These are phyloP conservation scores for Knoxdaviesia capensis DNA, from an alignment of 2,329 filamentous ascomycete species.

Conservation along the genomic window DNA sequence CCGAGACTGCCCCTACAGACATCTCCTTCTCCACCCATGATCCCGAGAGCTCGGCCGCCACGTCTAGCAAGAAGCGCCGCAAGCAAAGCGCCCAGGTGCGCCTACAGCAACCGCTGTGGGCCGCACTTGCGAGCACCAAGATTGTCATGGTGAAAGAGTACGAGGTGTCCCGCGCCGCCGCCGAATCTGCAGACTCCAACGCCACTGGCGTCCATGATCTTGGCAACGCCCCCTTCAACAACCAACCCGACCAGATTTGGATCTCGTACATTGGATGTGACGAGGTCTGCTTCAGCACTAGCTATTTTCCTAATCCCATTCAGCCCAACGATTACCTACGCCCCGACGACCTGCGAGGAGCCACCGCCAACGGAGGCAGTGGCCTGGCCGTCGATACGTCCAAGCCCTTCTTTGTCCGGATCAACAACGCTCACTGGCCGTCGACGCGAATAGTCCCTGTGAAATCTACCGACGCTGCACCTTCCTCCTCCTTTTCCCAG, in stretches of 20 bases:
- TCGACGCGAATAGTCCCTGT: slow-evolving; percentile 48
- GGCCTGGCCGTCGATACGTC: slow-evolving; percentile 32
- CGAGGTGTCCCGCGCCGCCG: slow-evolving; percentile 58
- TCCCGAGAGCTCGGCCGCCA: slow-evolving; percentile 19
- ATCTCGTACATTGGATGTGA: slow-evolving; percentile 62
- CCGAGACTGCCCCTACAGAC: too few relatives aligned
- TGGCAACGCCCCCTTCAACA: slow-evolving; percentile 54
- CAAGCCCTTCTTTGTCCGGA: slow-evolving; percentile 60
- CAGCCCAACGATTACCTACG: slow-evolving; percentile 5
- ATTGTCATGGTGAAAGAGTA: slow-evolving; percentile 89
- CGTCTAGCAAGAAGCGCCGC: slow-evolving; percentile 60
- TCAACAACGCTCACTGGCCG: slow-evolving; percentile 66
- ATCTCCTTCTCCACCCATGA: too few relatives aligned
- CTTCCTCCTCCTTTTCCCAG: slow-evolving; percentile 6
- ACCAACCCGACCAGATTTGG: slow-evolving; percentile 55
- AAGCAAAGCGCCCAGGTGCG: slow-evolving; percentile 83
- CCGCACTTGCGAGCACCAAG: slow-evolving; percentile 85
- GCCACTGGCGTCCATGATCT: slow-evolving; percentile 60
- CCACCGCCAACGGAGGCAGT: slow-evolving; percentile 14
- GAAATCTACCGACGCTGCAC: slow-evolving; percentile 5
- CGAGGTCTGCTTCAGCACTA: slow-evolving; percentile 58
- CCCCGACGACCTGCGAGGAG: neutral
- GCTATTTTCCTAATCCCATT: slow-evolving; percentile 29
- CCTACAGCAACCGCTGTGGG: slow-evolving; percentile 83
- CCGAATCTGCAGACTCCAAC: slow-evolving; percentile 53